Evolutionary conservation across 306 rosid genomes (phyloP), one percentile per base, ranked within the genome.

Genomic region (Castanospermum australe): DNA sequence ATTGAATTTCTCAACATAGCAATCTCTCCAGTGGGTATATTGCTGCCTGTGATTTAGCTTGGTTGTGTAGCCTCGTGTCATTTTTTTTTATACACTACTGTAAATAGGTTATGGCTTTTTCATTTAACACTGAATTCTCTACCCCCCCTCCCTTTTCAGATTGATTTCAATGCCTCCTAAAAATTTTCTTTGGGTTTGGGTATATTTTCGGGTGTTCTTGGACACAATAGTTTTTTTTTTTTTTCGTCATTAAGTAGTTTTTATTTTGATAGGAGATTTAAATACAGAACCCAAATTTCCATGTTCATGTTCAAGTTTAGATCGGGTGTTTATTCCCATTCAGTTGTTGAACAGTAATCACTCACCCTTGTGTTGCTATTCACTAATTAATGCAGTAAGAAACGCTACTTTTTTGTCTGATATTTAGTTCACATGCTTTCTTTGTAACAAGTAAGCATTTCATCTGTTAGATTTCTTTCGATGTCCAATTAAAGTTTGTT

Each of bases 241-340:
- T 39, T 47, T 8, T 18, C 57, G 17, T 52, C 73, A 12, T 62
- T 44, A n/a, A 5, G 50, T 60, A 8, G 21, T 13, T 1, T 42
- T 25, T 22, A 3, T 55, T 57, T 69, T 33, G 28, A 62, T 13
- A 35, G 28, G 50, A 51, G 20, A 14, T 36, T 73, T 50, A 3
- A 33, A 24, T 17, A 2, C 22, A 77, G 11, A 52, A 8, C 63
- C 41, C 2, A 18, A 39, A 63, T 72, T 32, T 81, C 4, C 50
- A 28, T 62, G 28, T 76, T 83, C 62, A 70, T 55, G 62, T 59
- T 39, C 61, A 48, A 75, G 62, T 47, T 60, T 59, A 73, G 21
- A 51, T 70, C 45, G 44, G 33, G 56, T 39, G 11, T 30, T 63
- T 33, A 68, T 80, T 47, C 75, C 55, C 78, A 41, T 39, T 28